Evolutionary conservation across 768 basidiomycete genomes (phyloP).

Genomic region (Rhizopogon vinicolor): DNA sequence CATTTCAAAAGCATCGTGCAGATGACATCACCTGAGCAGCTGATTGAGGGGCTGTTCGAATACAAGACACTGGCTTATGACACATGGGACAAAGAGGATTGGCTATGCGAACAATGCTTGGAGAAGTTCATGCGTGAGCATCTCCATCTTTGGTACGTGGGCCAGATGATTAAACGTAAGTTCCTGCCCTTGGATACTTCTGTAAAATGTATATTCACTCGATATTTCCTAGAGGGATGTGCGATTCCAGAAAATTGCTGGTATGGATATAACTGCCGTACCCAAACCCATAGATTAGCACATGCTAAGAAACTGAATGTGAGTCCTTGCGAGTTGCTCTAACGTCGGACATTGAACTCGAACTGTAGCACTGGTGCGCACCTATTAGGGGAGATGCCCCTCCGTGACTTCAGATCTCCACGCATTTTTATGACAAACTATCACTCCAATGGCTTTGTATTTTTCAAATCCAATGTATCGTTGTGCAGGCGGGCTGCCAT

Average conservation of each 20-base stretch:
- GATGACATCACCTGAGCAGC: slow-evolving; percentile 7
- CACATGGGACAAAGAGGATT: slow-evolving; percentile 24
- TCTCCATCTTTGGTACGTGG: slow-evolving; percentile 24
- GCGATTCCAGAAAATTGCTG: slow-evolving; percentile 22
- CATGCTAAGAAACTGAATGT: slow-evolving; percentile 26
- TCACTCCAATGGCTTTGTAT: background rate
- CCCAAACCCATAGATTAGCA: slow-evolving; percentile 15
- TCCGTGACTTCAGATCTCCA: background rate
- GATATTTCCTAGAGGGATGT: background rate
- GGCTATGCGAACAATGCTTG: slow-evolving; percentile 29
- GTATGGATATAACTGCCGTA: slow-evolving; percentile 28
- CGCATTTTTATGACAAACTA: background rate
- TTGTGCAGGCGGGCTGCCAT: background rate
- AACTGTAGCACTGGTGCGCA: background rate
- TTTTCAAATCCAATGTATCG: background rate
- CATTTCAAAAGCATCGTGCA: slow-evolving; percentile 2
- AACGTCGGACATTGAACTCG: background rate
- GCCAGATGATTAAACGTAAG: slow-evolving; percentile 15
- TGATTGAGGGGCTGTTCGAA: slow-evolving; percentile 11
- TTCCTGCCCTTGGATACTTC: background rate
- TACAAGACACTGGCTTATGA: slow-evolving; percentile 12
- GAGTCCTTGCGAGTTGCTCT: slow-evolving; percentile 2
- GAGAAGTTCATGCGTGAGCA: slow-evolving; percentile 15
- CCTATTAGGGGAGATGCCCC: background rate
- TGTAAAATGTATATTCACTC: background rate